Conservation (phyloP, 1,284 basidiomycete genomes). For the Marasmius fiardii region DNA sequence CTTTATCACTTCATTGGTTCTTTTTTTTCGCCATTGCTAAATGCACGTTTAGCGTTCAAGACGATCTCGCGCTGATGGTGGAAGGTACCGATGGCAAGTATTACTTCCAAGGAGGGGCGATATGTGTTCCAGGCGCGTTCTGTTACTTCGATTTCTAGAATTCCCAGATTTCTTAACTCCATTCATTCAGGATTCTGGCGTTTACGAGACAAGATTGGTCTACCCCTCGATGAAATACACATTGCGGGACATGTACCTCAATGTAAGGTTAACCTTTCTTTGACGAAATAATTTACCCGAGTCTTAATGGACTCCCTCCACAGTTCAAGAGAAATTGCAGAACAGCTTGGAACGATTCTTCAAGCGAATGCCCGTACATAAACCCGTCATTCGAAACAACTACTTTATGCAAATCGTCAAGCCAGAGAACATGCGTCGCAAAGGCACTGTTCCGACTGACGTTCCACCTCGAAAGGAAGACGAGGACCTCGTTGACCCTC, state of each 20-base stretch:
- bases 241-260: slow-evolving; percentile 63
- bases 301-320: no score
- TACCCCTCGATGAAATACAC: slow-evolving; percentile 73
- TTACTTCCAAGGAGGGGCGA: slow-evolving; percentile 72
- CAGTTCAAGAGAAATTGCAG: slow-evolving; percentile 65
- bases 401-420: slow-evolving; percentile 61
- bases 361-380: slow-evolving; percentile 57
- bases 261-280: slow-evolving; percentile 48
- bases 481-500: slow-evolving; percentile 45
- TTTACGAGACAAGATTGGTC: slow-evolving; percentile 72
- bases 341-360: slow-evolving; percentile 70
- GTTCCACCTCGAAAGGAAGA: slow-evolving; percentile 14
- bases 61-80: slow-evolving; percentile 76
- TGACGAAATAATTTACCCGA: no score
- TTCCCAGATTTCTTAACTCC: neutral
- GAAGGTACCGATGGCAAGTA: slow-evolving; percentile 71
- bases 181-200: slow-evolving; percentile 67
- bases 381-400: slow-evolving; percentile 73
- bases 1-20: slow-evolving; percentile 15
- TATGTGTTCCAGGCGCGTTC: slow-evolving; percentile 60
- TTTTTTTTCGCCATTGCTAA: slow-evolving; percentile 7
- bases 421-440: slow-evolving; percentile 18
- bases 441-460: slow-evolving; percentile 3
- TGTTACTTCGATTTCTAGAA: no score
- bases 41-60: slow-evolving; percentile 46